Base-by-base conservation (phyloP, 2,329 filamentous ascomycete genomes). In the Sporothrix pseudoabietina region DNA sequence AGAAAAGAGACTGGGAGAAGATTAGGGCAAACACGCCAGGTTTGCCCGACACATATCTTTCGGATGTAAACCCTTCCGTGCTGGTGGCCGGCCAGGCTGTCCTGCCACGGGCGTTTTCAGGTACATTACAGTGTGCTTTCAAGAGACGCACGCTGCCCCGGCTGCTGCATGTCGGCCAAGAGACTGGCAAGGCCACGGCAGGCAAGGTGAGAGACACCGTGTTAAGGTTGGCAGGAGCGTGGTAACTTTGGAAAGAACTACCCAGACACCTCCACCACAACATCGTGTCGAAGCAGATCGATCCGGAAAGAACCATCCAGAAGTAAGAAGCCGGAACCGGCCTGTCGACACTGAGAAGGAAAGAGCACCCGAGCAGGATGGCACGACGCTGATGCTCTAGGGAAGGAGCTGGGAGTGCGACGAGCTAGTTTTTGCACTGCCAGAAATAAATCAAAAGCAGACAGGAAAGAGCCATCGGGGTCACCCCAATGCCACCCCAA, bases 11-110 rank as follows among this genome's bases (percentile, higher is more conserved):
- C 22, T 4, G 35, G 32, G 39, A 30, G 39, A 6, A 47, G 61
- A 66, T 66, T 47, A 66, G 61, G 61, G 61, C 59, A 63, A 41
- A 65, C 61, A 14, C 61, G n/a, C 14, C 39, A 65, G 22, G n/a
- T 9, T 47, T 30, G 9, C 63, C 9, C 44, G 65, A 44, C 16
- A 26, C 44, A 68, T 8, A 35, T 26, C 39, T 7, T 63, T 12
- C 63, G 44, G 65, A 32, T 49, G 44, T 26, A 68, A 22, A 35
- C 26, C 44, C 16, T 63, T 14, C 65, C 44, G 44, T n/a, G 26
- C 44, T 8, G 44, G 26, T 66, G 61, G 22, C 39, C 39, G 14
- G 41, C 39, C 35, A 63, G 10, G 35, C 19, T 63, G 59, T 30
- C 55, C 26, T 16, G 30, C 30, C 14, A 35, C 55, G 30, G 12